Evolutionary conservation across 352 stramenopile species (phyloP).

Genomic region (Plasmopara muralis): DNA sequence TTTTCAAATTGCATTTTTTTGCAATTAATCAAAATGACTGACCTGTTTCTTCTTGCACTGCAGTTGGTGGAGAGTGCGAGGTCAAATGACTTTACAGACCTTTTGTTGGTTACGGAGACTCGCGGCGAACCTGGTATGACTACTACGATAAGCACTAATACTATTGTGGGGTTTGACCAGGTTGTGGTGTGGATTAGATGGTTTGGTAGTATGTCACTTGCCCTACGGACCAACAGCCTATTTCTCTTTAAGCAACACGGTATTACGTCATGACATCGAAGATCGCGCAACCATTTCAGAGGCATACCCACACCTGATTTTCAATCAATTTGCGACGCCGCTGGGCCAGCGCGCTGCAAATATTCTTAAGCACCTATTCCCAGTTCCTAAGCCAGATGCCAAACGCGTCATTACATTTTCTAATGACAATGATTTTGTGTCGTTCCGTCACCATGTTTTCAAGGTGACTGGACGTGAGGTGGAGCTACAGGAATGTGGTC

Average conservation of each 20-base stretch:
- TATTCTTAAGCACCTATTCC: slow-evolving; percentile 99
- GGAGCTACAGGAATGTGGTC: slow-evolving; percentile 93
- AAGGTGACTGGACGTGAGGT: slow-evolving; percentile 91
- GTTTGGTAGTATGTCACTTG: slow-evolving; percentile 97
- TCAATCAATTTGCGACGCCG: slow-evolving; percentile 94
- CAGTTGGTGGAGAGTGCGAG: slow-evolving; percentile 96
- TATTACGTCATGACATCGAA: slow-evolving; percentile 99
- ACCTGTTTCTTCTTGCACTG: slow-evolving; percentile 7
- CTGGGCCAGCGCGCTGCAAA: slow-evolving; percentile 95
- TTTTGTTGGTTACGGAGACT: slow-evolving; percentile 98
- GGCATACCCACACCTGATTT: slow-evolving; percentile 94
- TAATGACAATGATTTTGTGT: slow-evolving; percentile 99
- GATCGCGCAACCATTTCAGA: slow-evolving; percentile 90
- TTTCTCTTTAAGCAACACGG: slow-evolving; percentile 95
- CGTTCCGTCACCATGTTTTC: slow-evolving; percentile 99
- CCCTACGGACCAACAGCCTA: slow-evolving; percentile 98
- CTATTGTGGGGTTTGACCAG: neutral
- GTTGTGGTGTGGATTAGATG: slow-evolving; percentile 55
- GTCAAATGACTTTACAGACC: slow-evolving; percentile 96
- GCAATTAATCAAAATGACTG: neutral
- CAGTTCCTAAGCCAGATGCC: slow-evolving; percentile 94
- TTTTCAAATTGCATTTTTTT: neutral
- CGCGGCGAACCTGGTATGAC: slow-evolving; percentile 90
- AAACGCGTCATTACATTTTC: slow-evolving; percentile 97
- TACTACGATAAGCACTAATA: too few relatives aligned